Percentiles rank a stretch among this genome's conserved stretches.
Evolutionary conservation across 768 basidiomycete genomes (phyloP).

Genomic region (Kwoniella dejecticola): DNA sequence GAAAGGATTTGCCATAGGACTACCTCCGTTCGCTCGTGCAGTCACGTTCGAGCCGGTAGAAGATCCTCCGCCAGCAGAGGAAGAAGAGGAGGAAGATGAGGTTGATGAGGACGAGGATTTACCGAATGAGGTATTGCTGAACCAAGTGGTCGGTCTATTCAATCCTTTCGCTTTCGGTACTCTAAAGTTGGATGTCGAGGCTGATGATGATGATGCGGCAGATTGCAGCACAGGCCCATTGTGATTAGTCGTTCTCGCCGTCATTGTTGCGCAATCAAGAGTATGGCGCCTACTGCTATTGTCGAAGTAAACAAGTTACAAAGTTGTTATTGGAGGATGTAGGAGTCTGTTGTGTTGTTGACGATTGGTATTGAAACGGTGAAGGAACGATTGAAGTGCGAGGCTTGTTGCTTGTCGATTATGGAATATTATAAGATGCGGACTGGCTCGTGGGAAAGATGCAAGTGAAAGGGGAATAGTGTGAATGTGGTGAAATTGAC

Average conservation of each 20-base stretch:
- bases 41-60: neutral
- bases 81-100: constrained; percentile 15
- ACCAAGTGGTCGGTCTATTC: constrained; percentile 73
- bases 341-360: too few species aligned
- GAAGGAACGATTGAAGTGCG: too few species aligned
- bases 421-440: too few species aligned
- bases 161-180: constrained; percentile 29
- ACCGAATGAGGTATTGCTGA: constrained; percentile 48
- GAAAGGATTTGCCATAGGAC: constrained; percentile 32
- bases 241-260: constrained; percentile 7
- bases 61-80: neutral
- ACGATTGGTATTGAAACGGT: neutral
- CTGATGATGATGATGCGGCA: constrained; percentile 2
- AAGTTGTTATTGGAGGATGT: too few species aligned
- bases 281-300: too few species aligned
- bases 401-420: neutral
- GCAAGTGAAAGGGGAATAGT: neutral
- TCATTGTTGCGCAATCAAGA: too few species aligned
- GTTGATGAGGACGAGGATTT: constrained; percentile 19
- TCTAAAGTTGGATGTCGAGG: constrained; percentile 11
- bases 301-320: neutral
- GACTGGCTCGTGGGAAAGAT: too few species aligned
- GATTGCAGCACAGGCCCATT: constrained; percentile 17
- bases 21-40: constrained; percentile 4
- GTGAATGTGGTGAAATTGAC: neutral